Base-by-base conservation (phyloP, 441 rosid species). In the Arabidopsis hybrid region DNA sequence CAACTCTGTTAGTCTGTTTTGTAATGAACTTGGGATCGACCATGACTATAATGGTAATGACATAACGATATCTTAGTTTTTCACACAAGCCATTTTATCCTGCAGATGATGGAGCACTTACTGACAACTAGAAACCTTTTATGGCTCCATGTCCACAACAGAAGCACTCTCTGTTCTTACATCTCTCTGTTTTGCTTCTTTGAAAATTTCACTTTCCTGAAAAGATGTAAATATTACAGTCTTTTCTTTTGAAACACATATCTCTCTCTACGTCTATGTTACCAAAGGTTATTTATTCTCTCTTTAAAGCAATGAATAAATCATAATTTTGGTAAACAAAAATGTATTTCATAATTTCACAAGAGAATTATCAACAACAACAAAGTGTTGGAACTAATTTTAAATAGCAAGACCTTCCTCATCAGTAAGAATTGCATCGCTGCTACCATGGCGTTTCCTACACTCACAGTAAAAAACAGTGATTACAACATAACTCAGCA, bases 381-480 rank as follows among this genome's bases (percentile, higher is more conserved):
- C 32, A 61, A 45, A 53, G 21, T 42, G 39, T 52, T 5, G 35
- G 14, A 52, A 35, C 34, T 53, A 43, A 13, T 18, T 11, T 52
- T 7, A 68, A 68, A 75, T 52, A 45, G 51, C 74, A 45, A 68
- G 69, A 61, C 51, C 45, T 5, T 34, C 14, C 10, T 43, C 73
- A 46, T 9, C 21, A 47, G 36, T 63, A 65, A 60, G 78, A 64
- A 40, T 46, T 52, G 46, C 59, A 8, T 57, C 76, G 56, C 61
- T 65, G 39, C 8, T 49, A 38, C 62, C 83, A 53, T 78, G 76
- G 26, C 83, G 80, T 72, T 74, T 83, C 81, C 80, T 80, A 63
- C 88, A 86, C 50, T 84, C 91, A 38, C 85, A 64, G 77, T 88
- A 89, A 79, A 86, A 88, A 43, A 88, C 85, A 0, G 97, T 81